These are phyloP conservation scores for Cubamyces sp. DNA, from an alignment of 768 basidiomycete species.

Conservation along the genomic window DNA sequence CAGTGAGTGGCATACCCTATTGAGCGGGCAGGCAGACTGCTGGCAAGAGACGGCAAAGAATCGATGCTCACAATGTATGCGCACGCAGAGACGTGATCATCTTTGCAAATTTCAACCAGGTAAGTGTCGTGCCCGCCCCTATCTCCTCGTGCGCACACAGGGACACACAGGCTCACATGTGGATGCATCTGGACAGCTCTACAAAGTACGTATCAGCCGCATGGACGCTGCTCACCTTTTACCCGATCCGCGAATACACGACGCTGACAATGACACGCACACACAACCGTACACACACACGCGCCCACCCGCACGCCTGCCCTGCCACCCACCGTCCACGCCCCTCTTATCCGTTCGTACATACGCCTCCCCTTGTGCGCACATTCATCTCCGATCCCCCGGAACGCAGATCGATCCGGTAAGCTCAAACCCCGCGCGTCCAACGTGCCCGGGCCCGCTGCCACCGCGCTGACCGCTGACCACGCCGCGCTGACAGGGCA, in stretches of 20 bases:
- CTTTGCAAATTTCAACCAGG: conserved; percentile 60
- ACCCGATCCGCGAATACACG: neutral
- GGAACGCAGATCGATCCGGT: conserved; percentile 25
- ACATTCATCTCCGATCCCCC: neutral
- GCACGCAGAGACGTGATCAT: conserved; percentile 44
- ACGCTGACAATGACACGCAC: too few relatives aligned
- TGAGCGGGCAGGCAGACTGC: neutral
- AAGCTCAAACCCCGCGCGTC: conserved; percentile 1
- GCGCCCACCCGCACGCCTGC: too few relatives aligned
- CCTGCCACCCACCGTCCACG: too few relatives aligned
- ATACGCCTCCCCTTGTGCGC: too few relatives aligned
- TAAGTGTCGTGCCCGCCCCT: conserved; percentile 19
- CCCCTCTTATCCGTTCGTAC: too few relatives aligned
- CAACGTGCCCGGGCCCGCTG: neutral
- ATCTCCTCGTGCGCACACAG: conserved; percentile 2
- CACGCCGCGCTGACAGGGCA: conserved; percentile 32
- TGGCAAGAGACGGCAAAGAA: neutral
- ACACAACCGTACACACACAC: too few relatives aligned
- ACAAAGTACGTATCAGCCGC: conserved; percentile 42
- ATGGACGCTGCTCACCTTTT: too few relatives aligned
- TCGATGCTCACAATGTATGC: neutral
- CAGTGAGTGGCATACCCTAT: conserved; percentile 35
- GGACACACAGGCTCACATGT: conserved; percentile 23
- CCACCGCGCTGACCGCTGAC: neutral
- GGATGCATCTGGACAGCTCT: conserved; percentile 37